Evolutionary conservation across 2,329 filamentous ascomycete genomes (phyloP).

Genomic region (Fusarium cicatricum): DNA sequence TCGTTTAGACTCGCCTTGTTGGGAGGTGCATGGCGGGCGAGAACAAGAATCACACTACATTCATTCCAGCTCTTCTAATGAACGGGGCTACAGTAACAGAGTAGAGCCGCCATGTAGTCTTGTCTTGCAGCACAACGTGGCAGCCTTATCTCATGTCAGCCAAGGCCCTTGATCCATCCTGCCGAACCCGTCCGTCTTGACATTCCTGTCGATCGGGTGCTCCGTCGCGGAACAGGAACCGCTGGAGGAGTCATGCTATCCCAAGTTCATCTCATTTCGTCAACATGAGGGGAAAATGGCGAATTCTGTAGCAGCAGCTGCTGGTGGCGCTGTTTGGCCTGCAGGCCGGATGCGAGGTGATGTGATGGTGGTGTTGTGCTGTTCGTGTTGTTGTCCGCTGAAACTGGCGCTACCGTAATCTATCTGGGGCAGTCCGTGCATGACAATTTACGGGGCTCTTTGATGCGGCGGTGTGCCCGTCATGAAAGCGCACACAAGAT

Average conservation of each 20-base stretch:
- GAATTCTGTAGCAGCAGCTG: constrained; percentile 10
- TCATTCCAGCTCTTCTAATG: too few species aligned
- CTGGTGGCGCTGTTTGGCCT: constrained; percentile 5
- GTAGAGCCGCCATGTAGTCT: too few species aligned
- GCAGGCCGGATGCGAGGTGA: constrained; percentile 34
- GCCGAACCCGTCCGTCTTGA: constrained; percentile 7
- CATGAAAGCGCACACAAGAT: background rate
- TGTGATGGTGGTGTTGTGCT: constrained; percentile 35
- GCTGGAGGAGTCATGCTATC: constrained; percentile 6
- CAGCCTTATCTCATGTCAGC: constrained; percentile 6
- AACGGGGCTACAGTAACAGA: too few species aligned
- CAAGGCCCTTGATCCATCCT: background rate
- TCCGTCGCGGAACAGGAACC: constrained; percentile 9
- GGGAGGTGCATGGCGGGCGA: background rate
- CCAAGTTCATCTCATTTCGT: constrained; percentile 8
- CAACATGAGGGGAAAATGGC: background rate
- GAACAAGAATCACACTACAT: too few species aligned
- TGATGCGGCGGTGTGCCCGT: constrained; percentile 18
- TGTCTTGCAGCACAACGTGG: constrained; percentile 22
- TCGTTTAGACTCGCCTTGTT: constrained; percentile 9
- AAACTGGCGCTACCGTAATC: constrained; percentile 23
- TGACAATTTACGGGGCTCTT: constrained; percentile 3
- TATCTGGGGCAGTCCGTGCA: constrained; percentile 29
- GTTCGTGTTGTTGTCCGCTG: constrained; percentile 27
- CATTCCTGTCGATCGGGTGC: constrained; percentile 8